Evolutionary conservation across 2,329 filamentous ascomycete genomes (phyloP).

Genomic region (Paraconiothyrium sp.): DNA sequence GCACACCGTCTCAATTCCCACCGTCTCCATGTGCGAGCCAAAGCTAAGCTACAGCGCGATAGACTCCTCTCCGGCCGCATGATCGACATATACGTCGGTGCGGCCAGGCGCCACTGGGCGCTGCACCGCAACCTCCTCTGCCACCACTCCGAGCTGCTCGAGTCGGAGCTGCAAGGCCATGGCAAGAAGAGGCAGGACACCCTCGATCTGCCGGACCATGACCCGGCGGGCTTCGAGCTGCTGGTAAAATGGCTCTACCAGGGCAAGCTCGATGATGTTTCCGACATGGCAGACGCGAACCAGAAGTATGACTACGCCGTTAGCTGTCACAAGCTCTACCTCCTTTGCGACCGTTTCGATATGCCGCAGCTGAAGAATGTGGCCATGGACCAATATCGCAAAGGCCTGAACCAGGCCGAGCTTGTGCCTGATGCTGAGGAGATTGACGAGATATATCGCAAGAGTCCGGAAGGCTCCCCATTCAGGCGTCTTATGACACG

Average conservation of each 20-base stretch:
- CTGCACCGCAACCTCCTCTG: constrained; percentile 63
- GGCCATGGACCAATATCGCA: constrained; percentile 64
- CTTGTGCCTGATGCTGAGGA: constrained; percentile 65
- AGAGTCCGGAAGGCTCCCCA: constrained; percentile 55
- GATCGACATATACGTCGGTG: constrained; percentile 62
- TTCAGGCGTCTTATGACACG: constrained; percentile 61
- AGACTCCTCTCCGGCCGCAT: constrained; percentile 64
- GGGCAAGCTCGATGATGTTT: constrained; percentile 61
- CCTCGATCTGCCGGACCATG: constrained; percentile 60
- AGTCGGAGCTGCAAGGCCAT: constrained; percentile 50
- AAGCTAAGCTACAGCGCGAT: constrained; percentile 58
- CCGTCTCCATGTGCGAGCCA: constrained; percentile 50
- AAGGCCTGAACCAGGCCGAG: constrained; percentile 59
- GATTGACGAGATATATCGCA: constrained; percentile 63
- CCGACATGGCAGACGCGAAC: constrained; percentile 54
- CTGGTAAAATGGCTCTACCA: constrained; percentile 67
- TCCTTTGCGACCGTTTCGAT: constrained; percentile 62
- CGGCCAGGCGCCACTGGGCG: constrained; percentile 58
- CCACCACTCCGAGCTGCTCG: constrained; percentile 61
- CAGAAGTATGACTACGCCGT: constrained; percentile 65
- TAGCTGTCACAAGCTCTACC: constrained; percentile 62
- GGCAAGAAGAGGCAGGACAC: constrained; percentile 50
- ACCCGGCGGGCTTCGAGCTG: constrained; percentile 62
- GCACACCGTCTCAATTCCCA: constrained; percentile 49
- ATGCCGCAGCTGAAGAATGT: constrained; percentile 62